Evolutionary conservation across 495 filamentous ascomycete species (phyloP).

Genomic region (Pyrenula aspistea): DNA sequence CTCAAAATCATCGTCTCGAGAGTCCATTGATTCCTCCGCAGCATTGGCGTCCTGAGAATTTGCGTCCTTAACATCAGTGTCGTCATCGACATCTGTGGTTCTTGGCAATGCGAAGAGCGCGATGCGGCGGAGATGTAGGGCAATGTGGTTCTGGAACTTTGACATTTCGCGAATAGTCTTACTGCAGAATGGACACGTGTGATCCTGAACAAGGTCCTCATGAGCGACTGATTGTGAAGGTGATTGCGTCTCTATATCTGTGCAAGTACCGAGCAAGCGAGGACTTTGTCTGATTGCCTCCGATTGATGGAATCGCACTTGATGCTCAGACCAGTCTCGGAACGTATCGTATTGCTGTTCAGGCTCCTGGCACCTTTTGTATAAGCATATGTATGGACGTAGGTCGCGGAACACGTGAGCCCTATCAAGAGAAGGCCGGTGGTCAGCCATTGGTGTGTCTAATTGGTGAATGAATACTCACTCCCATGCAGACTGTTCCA

Average conservation of each 20-base stretch:
- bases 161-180: neutral
- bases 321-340: slow-evolving; percentile 15
- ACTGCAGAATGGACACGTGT: neutral
- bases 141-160: neutral
- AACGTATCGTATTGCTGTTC: slow-evolving; percentile 8
- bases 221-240: no score
- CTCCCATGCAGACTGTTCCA: neutral
- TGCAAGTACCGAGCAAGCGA: no score
- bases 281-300: no score
- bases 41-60: neutral
- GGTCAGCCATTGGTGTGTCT: neutral
- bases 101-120: neutral
- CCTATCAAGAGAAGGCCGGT: neutral
- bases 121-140: neutral
- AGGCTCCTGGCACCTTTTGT: slow-evolving; percentile 6
- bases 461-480: neutral
- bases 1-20: neutral
- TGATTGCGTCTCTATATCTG: no score
- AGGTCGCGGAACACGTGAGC: slow-evolving; percentile 15
- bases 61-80: neutral
- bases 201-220: no score
- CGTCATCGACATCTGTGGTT: neutral
- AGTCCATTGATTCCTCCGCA: neutral
- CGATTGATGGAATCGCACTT: slow-evolving; percentile 9
- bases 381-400: slow-evolving; percentile 15